A percentile compares a stretch with the other conserved stretches of the same genome.
These are phyloP conservation scores for Aphanocladium album DNA, from an alignment of 2,329 filamentous ascomycete genomes.

Conservation along the genomic window DNA sequence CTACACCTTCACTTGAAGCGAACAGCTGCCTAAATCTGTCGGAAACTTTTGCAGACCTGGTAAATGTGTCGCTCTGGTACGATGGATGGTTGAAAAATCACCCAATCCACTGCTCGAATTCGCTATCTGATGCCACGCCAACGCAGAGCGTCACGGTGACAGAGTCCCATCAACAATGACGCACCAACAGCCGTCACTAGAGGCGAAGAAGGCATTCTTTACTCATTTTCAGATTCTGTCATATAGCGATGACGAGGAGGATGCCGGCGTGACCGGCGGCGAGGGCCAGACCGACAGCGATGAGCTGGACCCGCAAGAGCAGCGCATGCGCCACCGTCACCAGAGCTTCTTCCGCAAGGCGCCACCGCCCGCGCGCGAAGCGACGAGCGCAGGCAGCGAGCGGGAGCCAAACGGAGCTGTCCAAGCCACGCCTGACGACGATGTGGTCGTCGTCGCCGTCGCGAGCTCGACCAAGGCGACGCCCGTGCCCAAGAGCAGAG, in stretches of 20 bases:
- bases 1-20: not conserved
- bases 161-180: slow-evolving; percentile 16
- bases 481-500: not conserved
- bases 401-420: too few relatives aligned
- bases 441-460: not conserved
- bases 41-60: too few relatives aligned
- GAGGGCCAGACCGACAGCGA: slow-evolving; percentile 20
- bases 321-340: slow-evolving; percentile 27
- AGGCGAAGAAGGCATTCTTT: slow-evolving; percentile 45
- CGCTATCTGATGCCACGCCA: not conserved
- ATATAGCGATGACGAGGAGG: slow-evolving; percentile 24
- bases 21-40: not conserved
- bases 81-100: too few relatives aligned
- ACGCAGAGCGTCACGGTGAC: not conserved
- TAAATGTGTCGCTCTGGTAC: too few relatives aligned
- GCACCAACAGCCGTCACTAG: slow-evolving; percentile 19
- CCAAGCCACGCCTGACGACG: not conserved
- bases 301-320: slow-evolving; percentile 25
- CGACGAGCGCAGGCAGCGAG: not conserved
- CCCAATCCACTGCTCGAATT: too few relatives aligned
- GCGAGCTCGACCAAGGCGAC: not conserved
- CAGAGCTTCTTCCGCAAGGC: slow-evolving; percentile 24
- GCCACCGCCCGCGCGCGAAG: not conserved
- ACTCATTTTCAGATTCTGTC: slow-evolving; percentile 30
- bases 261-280: not conserved